Conservation (phyloP, 345 rosid genomes). For the Dovyalis caffra region DNA sequence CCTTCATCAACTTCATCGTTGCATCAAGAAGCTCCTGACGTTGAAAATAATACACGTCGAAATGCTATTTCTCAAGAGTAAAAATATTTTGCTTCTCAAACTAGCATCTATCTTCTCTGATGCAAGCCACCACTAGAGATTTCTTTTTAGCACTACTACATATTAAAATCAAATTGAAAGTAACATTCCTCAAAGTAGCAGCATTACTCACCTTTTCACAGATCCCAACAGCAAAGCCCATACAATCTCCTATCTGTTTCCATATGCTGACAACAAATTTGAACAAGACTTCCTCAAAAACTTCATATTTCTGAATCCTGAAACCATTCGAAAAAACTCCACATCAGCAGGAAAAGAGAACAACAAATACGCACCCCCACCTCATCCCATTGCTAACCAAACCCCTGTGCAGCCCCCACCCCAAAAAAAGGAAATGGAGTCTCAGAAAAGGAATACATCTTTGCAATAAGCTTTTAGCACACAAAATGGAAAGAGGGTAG, state of each 20-base stretch:
- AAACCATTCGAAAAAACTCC: slow-evolving; percentile 13
- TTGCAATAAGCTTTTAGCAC: neutral
- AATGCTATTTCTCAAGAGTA: neutral
- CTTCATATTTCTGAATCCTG: slow-evolving; percentile 64
- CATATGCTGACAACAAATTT: slow-evolving; percentile 60
- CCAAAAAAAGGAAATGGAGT: too few species aligned
- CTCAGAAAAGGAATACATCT: neutral
- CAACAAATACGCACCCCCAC: neutral
- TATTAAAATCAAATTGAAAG: neutral
- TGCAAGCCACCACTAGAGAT: neutral
- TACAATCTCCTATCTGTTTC: slow-evolving; percentile 56
- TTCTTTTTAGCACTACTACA: neutral
- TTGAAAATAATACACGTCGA: slow-evolving; percentile 13
- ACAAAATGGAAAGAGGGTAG: neutral
- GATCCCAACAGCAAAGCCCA: slow-evolving; percentile 25
- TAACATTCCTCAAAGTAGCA: neutral
- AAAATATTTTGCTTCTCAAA: neutral
- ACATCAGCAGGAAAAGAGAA: slow-evolving; percentile 4
- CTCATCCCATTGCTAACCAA: neutral
- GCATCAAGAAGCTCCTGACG: slow-evolving; percentile 66
- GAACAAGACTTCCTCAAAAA: slow-evolving; percentile 50
- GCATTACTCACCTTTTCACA: slow-evolving; percentile 44
- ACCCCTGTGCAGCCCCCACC: too few species aligned
- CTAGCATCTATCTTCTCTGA: neutral
- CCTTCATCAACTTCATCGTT: slow-evolving; percentile 60